Evolutionary conservation across 331 rosid species (phyloP).

Genomic region (Prunus yedoensis): DNA sequence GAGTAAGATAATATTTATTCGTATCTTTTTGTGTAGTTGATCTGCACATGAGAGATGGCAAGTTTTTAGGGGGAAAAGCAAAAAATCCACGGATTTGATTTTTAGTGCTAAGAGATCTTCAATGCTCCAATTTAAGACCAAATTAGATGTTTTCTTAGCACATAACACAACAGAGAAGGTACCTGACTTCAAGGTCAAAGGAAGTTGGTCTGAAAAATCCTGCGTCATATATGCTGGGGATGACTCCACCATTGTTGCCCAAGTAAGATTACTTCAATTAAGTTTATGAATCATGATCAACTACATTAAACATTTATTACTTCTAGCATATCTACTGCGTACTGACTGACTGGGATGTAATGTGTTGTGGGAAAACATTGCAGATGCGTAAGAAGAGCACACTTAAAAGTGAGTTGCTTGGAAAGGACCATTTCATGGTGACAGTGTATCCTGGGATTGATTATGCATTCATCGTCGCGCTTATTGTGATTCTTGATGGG

Average conservation of each 20-base stretch:
- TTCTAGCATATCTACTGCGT: not conserved
- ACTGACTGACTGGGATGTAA: not conserved
- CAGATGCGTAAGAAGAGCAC: slow-evolving; percentile 55
- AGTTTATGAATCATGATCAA: not conserved
- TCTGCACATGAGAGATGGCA: slow-evolving; percentile 51
- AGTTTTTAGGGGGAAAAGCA: slow-evolving; percentile 55
- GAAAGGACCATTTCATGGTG: slow-evolving; percentile 45
- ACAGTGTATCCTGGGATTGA: slow-evolving; percentile 49
- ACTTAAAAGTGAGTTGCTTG: slow-evolving; percentile 35
- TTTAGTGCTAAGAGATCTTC: slow-evolving; percentile 46
- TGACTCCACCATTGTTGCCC: slow-evolving; percentile 42
- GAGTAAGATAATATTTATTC: not conserved
- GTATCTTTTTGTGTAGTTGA: slow-evolving; percentile 24
- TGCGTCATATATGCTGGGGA: slow-evolving; percentile 49
- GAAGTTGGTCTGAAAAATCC: slow-evolving; percentile 50
- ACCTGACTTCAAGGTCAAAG: slow-evolving; percentile 51
- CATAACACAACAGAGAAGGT: slow-evolving; percentile 37
- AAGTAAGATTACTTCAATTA: slow-evolving; percentile 21
- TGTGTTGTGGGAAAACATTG: not conserved
- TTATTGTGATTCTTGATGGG: slow-evolving; percentile 46
- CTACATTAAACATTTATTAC: not conserved
- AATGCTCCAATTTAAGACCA: slow-evolving; percentile 31
- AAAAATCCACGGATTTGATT: slow-evolving; percentile 21
- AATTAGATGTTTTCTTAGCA: slow-evolving; percentile 56
- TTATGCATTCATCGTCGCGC: slow-evolving; percentile 43